phyloP scores from a whole-genome alignment of 306 rosid genomes.

The Fragaria nilgerrensis region DNA sequence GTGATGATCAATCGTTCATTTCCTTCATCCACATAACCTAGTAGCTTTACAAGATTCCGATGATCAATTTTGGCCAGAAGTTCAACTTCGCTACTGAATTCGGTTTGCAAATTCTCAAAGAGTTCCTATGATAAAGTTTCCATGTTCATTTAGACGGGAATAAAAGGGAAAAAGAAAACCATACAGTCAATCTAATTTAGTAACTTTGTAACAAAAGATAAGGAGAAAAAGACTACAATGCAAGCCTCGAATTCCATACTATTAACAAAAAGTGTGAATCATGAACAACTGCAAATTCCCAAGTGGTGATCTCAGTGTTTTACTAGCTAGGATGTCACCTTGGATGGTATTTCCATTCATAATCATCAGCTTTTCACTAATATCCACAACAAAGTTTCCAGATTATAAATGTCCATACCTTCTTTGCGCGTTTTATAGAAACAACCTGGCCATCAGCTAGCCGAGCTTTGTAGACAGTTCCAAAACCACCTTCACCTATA shows the following conservation, averaged over 20 bases:
- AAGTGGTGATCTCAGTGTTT: not conserved
- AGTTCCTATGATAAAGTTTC: conserved; percentile 53
- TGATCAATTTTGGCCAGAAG: conserved; percentile 95
- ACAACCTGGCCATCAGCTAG: conserved; percentile 73
- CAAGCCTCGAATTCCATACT: not conserved
- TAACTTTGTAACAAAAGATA: not conserved
- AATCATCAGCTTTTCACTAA: not conserved
- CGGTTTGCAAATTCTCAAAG: conserved; percentile 71
- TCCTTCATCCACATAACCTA: conserved; percentile 79
- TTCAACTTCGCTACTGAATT: conserved; percentile 83
- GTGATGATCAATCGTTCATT: conserved; percentile 84
- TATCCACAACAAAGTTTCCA: not conserved
- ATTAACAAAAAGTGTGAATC: not conserved
- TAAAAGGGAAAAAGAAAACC: not conserved
- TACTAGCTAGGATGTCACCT: not conserved
- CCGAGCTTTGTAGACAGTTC: conserved; percentile 86
- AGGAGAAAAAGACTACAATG: not conserved
- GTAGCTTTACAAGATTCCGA: conserved; percentile 87
- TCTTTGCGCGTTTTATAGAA: conserved; percentile 87
- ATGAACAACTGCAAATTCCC: not conserved
- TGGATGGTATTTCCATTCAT: not conserved
- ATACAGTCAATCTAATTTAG: not conserved
- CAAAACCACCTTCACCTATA: conserved; percentile 94
- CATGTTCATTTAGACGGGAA: conserved; percentile 3
- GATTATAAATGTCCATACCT: conserved; percentile 39